phyloP scores from a whole-genome alignment of 331 rosid species.

The Prunus yedoensis region DNA sequence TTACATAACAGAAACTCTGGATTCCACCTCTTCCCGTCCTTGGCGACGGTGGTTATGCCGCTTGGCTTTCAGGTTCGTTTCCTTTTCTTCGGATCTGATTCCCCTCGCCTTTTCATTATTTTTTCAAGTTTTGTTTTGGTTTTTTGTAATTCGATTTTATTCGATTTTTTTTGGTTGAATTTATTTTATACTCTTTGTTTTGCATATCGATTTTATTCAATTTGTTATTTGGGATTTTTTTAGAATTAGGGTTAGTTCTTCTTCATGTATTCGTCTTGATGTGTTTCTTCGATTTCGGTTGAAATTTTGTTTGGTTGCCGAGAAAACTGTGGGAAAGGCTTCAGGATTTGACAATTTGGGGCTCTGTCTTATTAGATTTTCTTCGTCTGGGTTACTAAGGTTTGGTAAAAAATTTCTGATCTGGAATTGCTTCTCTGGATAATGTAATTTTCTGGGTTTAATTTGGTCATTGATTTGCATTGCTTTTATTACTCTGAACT shows the following conservation, averaged over 20 bases:
- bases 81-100: conserved; percentile 8
- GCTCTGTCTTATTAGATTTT: background rate
- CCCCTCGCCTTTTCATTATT: background rate
- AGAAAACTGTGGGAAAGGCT: background rate
- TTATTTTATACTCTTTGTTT: background rate
- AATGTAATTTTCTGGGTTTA: background rate
- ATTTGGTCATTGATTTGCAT: background rate
- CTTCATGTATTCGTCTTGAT: background rate
- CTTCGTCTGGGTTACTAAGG: background rate
- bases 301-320: background rate
- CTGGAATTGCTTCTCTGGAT: background rate
- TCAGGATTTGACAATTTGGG: background rate
- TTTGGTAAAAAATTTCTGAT: background rate
- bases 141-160: conserved; percentile 1
- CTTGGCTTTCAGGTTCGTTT: conserved; percentile 62
- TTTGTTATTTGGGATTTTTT: background rate
- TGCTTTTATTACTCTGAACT: background rate
- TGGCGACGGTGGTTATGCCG: conserved; percentile 89
- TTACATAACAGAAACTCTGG: conserved; percentile 59
- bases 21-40: conserved; percentile 90
- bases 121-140: conserved; percentile 35
- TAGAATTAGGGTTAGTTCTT: background rate
- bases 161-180: conserved; percentile 15
- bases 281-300: background rate
- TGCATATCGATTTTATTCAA: background rate